phyloP scores from a whole-genome alignment of 2,329 filamentous ascomycete species.

The Trichoderma semiorbis region DNA sequence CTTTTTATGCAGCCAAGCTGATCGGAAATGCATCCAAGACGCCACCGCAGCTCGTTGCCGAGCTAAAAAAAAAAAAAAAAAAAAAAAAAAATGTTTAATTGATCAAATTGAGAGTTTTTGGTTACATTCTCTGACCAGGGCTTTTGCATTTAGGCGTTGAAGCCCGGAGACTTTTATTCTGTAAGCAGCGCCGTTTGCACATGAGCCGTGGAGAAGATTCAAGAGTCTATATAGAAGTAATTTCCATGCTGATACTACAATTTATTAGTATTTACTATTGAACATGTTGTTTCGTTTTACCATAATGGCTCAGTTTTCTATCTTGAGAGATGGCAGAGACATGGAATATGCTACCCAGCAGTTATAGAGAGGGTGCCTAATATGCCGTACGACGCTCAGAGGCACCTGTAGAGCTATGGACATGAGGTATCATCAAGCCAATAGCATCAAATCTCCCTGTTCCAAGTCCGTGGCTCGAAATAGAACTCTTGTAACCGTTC shows the following conservation, averaged over 20 bases:
- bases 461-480: background rate
- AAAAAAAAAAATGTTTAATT: background rate
- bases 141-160: background rate
- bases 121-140: background rate
- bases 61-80: no score
- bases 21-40: constrained; percentile 12
- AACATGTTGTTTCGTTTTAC: background rate
- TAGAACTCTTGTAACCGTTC: background rate
- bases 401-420: background rate
- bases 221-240: background rate
- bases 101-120: background rate
- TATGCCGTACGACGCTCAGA: background rate
- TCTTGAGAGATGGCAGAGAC: background rate
- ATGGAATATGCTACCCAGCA: background rate
- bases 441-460: background rate
- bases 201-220: background rate
- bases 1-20: constrained; percentile 12
- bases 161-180: background rate
- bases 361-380: background rate
- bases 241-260: background rate
- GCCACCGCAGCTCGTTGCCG: constrained; percentile 3
- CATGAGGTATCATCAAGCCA: background rate
- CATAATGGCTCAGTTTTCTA: background rate
- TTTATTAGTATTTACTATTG: background rate
- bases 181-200: background rate